A percentile compares a stretch with the other conserved stretches of the same genome.
Conservation (phyloP, 2,329 filamentous ascomycete genomes). For the Colletotrichum viniferum region DNA sequence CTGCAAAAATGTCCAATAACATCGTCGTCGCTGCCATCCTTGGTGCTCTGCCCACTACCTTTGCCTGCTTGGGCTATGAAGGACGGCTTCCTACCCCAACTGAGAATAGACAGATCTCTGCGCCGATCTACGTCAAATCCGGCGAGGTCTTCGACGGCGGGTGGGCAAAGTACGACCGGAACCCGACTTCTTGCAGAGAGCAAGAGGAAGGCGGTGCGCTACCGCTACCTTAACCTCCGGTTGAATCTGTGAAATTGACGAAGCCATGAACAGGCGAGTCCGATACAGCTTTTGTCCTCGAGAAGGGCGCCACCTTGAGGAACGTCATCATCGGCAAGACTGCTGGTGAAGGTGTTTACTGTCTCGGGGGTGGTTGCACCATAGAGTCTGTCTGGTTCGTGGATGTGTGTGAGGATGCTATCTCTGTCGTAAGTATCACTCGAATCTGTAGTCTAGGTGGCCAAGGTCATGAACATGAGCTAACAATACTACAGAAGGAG, state of each 20-base stretch:
- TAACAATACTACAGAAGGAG: constrained; percentile 19
- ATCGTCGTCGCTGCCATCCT: not conserved
- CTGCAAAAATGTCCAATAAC: not conserved
- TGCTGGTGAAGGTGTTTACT: constrained; percentile 30
- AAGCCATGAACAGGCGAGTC: constrained; percentile 33
- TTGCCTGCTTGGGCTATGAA: constrained; percentile 31
- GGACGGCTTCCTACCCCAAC: constrained; percentile 35
- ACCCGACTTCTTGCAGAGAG: constrained; percentile 39
- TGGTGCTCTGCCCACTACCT: not conserved
- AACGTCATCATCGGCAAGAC: constrained; percentile 51
- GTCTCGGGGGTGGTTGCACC: constrained; percentile 28
- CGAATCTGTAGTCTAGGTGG: rapidly evolving
- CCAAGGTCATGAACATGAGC: too few relatives aligned
- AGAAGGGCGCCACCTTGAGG: constrained; percentile 44
- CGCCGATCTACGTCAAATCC: constrained; percentile 32
- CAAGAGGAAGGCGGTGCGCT: constrained; percentile 44
- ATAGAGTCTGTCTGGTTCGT: constrained; percentile 30
- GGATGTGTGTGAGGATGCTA: constrained; percentile 30
- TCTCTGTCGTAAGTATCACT: constrained; percentile 18
- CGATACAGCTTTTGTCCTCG: constrained; percentile 48
- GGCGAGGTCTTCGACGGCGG: constrained; percentile 33
- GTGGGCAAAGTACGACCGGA: constrained; percentile 37
- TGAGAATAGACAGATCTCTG: constrained; percentile 27
- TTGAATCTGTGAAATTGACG: too few relatives aligned
- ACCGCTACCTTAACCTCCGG: too few relatives aligned